phyloP scores from a whole-genome alignment of 2,329 filamentous ascomycete species.

The Sclerotinia nivalis region DNA sequence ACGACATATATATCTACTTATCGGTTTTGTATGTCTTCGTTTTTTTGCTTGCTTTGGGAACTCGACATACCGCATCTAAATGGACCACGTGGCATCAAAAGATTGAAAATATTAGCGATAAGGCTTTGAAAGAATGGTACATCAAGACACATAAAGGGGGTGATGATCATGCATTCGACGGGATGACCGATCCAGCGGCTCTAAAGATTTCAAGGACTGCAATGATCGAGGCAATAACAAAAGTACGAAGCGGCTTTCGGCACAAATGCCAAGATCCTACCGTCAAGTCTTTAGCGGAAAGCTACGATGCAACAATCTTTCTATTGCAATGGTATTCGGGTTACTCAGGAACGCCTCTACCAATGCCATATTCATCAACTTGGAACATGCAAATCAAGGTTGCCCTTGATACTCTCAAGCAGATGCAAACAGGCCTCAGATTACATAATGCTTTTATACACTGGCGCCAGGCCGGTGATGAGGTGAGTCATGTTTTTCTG shows the following conservation, averaged over 20 bases:
- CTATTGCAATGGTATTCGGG: constrained; percentile 41
- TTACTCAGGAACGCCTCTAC: constrained; percentile 46
- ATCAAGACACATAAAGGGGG: constrained; percentile 23
- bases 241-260: constrained; percentile 21
- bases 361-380: constrained; percentile 40
- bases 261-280: constrained; percentile 25
- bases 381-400: constrained; percentile 42
- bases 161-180: constrained; percentile 16
- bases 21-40: constrained; percentile 55
- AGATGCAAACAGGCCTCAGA: constrained; percentile 40
- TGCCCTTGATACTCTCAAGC: constrained; percentile 38
- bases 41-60: constrained; percentile 50
- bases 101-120: constrained; percentile 52
- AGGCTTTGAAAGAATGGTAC: constrained; percentile 49
- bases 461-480: constrained; percentile 40
- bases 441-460: constrained; percentile 41
- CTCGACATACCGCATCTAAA: constrained; percentile 54
- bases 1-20: constrained; percentile 59
- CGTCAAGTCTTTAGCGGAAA: constrained; percentile 46
- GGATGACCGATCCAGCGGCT: constrained; percentile 42
- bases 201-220: constrained; percentile 18
- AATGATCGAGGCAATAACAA: constrained; percentile 44
- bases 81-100: constrained; percentile 60
- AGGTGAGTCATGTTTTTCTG: constrained; percentile 49
- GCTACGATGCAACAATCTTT: constrained; percentile 45